Evolutionary conservation across 495 filamentous ascomycete species (phyloP).

Genomic region (Hypoxylon subgilvum): DNA sequence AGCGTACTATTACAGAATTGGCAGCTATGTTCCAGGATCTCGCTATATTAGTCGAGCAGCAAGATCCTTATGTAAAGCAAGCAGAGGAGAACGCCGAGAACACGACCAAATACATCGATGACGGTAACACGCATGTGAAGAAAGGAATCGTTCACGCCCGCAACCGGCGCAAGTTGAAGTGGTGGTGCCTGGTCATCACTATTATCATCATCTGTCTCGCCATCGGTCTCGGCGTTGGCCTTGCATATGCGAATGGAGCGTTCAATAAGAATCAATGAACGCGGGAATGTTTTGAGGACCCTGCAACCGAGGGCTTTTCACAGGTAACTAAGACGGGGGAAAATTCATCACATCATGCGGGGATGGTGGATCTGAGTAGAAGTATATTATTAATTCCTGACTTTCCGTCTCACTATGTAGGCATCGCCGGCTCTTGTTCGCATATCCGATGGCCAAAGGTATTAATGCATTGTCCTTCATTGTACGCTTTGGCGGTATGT

Average conservation of each 20-base stretch:
- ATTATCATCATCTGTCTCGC: conserved; percentile 60
- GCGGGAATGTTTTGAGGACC: background rate
- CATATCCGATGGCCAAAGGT: background rate
- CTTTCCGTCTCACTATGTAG: conserved; percentile 20
- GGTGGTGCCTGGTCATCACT: conserved; percentile 69
- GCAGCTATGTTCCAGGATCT: conserved; percentile 70
- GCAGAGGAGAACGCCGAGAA: conserved; percentile 62
- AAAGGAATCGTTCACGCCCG: conserved; percentile 65
- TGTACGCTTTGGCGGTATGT: conserved; percentile 1
- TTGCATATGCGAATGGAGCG: conserved; percentile 26
- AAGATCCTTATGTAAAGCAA: conserved; percentile 61
- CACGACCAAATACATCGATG: conserved; percentile 62
- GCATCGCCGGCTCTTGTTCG: conserved; percentile 11
- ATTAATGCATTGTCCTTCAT: conserved; percentile 33
- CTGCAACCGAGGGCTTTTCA: background rate
- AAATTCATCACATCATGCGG: conserved; percentile 4
- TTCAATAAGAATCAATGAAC: conserved; percentile 4
- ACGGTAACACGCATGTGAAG: conserved; percentile 65
- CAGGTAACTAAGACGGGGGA: background rate
- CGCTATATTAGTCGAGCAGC: conserved; percentile 67
- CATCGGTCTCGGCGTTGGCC: conserved; percentile 55
- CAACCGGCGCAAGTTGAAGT: conserved; percentile 69
- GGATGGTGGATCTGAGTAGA: conserved; percentile 17
- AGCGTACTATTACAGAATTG: conserved; percentile 69
- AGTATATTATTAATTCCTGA: conserved; percentile 27